Evolutionary conservation across 1,139 yeast genomes (phyloP).

Genomic region (Saccharomycopsis crataegensis): DNA sequence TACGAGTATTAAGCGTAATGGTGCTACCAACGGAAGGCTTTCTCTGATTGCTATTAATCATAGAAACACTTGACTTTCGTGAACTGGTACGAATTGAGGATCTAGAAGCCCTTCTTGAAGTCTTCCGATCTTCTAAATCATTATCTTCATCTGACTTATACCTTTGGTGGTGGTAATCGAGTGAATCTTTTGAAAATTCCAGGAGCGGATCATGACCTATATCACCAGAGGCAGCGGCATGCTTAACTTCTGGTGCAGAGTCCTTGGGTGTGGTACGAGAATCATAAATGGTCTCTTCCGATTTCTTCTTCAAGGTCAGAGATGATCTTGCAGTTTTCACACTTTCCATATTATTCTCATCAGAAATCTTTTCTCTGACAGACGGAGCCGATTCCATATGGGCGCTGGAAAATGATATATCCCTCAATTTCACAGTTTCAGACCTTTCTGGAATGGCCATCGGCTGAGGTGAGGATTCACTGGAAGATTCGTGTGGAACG

Average conservation of each 20-base stretch:
- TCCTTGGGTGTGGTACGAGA: too few relatives aligned
- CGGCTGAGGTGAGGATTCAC: background rate
- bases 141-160: conserved; percentile 18
- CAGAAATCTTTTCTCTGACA: conserved; percentile 10
- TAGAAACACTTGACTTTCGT: background rate
- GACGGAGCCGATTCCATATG: conserved; percentile 1
- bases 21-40: conserved; percentile 1
- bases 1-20: background rate
- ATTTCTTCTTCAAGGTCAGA: background rate
- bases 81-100: background rate
- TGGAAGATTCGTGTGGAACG: background rate
- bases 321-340: background rate
- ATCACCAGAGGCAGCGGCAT: background rate
- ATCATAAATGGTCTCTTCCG: too few relatives aligned
- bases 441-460: too few relatives aligned
- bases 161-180: conserved; percentile 17
- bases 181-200: conserved; percentile 4
- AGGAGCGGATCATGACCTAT: too few relatives aligned
- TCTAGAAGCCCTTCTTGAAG: background rate
- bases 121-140: background rate
- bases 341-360: background rate
- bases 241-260: background rate
- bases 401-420: too few relatives aligned
- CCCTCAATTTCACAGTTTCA: too few relatives aligned
- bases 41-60: background rate